Evolutionary conservation across 1,139 yeast genomes (phyloP).

Genomic region (Suhomyces taliae): DNA sequence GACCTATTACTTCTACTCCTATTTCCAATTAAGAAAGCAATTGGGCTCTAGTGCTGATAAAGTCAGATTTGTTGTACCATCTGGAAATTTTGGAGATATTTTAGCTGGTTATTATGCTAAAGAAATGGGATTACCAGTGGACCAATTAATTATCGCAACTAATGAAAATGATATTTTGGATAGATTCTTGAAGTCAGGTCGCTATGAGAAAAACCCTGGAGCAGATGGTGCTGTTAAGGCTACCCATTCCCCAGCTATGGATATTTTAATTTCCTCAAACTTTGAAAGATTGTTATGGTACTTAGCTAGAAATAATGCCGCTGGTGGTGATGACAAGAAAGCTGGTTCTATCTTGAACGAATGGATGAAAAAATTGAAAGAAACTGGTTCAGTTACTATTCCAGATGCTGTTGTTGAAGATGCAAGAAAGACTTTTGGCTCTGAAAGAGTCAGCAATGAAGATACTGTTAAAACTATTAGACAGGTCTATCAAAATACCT

Average conservation of each 20-base stretch:
- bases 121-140: conserved; percentile 92
- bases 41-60: conserved; percentile 34
- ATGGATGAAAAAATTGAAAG: conserved; percentile 81
- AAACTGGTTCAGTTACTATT: conserved; percentile 73
- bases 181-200: conserved; percentile 85
- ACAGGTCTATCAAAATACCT: conserved; percentile 53
- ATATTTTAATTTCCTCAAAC: conserved; percentile 88
- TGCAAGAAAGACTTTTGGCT: conserved; percentile 69
- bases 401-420: conserved; percentile 62
- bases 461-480: conserved; percentile 79
- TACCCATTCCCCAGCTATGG: conserved; percentile 98
- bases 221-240: conserved; percentile 67
- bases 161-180: conserved; percentile 93
- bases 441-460: conserved; percentile 76
- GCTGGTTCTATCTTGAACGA: conserved; percentile 72
- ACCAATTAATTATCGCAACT: conserved; percentile 86
- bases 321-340: conserved; percentile 55
- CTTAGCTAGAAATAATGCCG: conserved; percentile 68
- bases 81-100: conserved; percentile 97
- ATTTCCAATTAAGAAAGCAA: conserved; percentile 63
- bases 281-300: conserved; percentile 97
- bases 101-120: conserved; percentile 95
- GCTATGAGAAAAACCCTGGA: conserved; percentile 64
- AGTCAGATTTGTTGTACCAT: conserved; percentile 88
- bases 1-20: conserved; percentile 92